phyloP scores from a whole-genome alignment of 192 early-diverging fungal genomes.

The Geosiphon pyriformis region DNA sequence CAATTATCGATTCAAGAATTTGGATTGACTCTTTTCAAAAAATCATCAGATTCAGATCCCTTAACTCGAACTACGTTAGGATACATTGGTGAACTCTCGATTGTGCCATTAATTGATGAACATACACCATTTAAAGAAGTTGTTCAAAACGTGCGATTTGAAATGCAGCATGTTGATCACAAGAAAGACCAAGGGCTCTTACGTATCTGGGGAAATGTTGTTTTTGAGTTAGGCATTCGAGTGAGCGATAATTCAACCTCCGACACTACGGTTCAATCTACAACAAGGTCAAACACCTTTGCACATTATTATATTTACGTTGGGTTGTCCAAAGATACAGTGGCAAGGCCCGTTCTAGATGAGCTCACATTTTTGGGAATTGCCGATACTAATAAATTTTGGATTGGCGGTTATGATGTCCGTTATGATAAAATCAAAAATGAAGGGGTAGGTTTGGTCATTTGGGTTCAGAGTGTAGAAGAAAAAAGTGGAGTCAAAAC shows the following conservation, averaged over 20 bases:
- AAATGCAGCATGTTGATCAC: background rate
- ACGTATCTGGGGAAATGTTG: constrained; percentile 2
- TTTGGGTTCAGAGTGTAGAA: constrained; percentile 14
- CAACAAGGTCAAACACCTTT: background rate
- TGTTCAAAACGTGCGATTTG: constrained; percentile 1
- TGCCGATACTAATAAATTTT: constrained; percentile 6
- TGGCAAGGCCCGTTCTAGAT: background rate
- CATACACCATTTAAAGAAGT: background rate
- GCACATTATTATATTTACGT: constrained; percentile 11
- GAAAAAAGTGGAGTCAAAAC: background rate
- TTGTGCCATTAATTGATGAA: background rate
- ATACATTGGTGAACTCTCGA: constrained; percentile 13
- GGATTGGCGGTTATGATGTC: background rate
- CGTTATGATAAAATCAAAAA: background rate
- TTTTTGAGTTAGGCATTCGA: constrained; percentile 7
- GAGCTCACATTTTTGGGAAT: constrained; percentile 10
- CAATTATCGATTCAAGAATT: constrained; percentile 6
- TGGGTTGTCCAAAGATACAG: background rate
- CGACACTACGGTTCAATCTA: background rate
- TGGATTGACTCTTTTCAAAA: background rate
- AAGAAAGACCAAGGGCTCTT: background rate
- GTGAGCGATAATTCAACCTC: background rate
- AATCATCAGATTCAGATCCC: background rate
- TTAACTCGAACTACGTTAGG: background rate
- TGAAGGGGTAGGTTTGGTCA: background rate